Base-by-base conservation (phyloP, 2,329 filamentous ascomycete species). In the Beauveria rudraprayagi region DNA sequence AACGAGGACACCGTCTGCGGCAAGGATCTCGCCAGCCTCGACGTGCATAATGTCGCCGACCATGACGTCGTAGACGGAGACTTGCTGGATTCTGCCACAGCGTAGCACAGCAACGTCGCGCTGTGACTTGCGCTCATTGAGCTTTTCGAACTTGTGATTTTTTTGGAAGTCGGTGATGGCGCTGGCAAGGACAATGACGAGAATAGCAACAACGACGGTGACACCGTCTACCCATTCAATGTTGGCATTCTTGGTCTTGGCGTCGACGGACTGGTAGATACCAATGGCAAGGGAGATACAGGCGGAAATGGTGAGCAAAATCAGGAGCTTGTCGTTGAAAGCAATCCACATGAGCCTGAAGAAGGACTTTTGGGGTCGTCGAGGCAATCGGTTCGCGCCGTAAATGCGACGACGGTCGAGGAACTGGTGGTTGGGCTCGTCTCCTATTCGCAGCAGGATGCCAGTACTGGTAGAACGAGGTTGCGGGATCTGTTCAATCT, bases 111-210 rank as follows among this genome's bases (percentile, higher is more conserved):
- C 91, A 66, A 93, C 85, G 55, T 82, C 77, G 37, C 89, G 82
- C 68, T 91, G 86, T 55, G 91, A 86, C 72, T 92, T 92, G 69
- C 91, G 90, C 71, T 85, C 85, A 73, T 92, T 92, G 63, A 92
- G 76, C 71, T 90, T 91, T 44, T 90, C 87, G 67, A 92, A 92
- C 68, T 91, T 88, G 51, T 87, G 82, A 70, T 92, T 89, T 72
- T 92, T 92, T 68, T 92, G 89, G 81, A 86, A 92, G 69, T 92
- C 90, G 65, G 91, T 92, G 40, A 86, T 76, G n/a, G 89, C 89
- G 63, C 88, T 89, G 22, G 91, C 89, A 22, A 88, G 72, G 3
- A 92, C 87, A 52, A 92, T 90, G 64, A 92, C 86, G 17, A 87
- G 70, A 63, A 92, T 90, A 56, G 89, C 90, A 24, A 88, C 82